These are phyloP conservation scores for Aschersonia sp. DNA, from an alignment of 2,329 filamentous ascomycete species.

Conservation along the genomic window DNA sequence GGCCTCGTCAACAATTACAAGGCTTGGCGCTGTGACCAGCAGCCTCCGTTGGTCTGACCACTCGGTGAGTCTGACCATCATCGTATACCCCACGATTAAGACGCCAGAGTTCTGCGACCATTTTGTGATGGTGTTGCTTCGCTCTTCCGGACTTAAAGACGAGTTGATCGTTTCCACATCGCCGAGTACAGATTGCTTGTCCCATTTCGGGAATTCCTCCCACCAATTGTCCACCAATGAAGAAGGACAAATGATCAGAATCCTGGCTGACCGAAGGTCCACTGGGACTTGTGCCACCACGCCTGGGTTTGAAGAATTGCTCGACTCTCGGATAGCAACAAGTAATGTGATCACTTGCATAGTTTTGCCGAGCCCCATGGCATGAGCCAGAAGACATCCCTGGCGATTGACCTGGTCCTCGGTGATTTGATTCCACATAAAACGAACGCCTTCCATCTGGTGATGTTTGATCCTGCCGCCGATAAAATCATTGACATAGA, in stretches of 20 bases:
- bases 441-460: slow-evolving; percentile 68
- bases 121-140: slow-evolving; percentile 28
- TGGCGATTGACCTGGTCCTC: slow-evolving; percentile 41
- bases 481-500: slow-evolving; percentile 52
- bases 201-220: slow-evolving; percentile 63
- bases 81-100: slow-evolving; percentile 60
- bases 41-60: slow-evolving; percentile 3
- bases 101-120: slow-evolving; percentile 59
- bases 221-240: slow-evolving; percentile 69
- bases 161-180: slow-evolving; percentile 39
- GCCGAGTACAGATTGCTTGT: slow-evolving; percentile 39
- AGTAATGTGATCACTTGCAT: slow-evolving; percentile 85
- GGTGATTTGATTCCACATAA: slow-evolving; percentile 78
- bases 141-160: slow-evolving; percentile 15
- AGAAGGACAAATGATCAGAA: slow-evolving; percentile 63
- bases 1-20: slow-evolving; percentile 77
- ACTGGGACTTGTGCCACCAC: slow-evolving; percentile 54
- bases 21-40: slow-evolving; percentile 30
- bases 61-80: slow-evolving; percentile 37
- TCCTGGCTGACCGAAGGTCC: slow-evolving; percentile 45
- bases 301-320: slow-evolving; percentile 38
- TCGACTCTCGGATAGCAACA: slow-evolving; percentile 54
- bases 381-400: slow-evolving; percentile 74
- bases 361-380: slow-evolving; percentile 86
- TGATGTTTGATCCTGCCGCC: slow-evolving; percentile 58